phyloP scores from a whole-genome alignment of 208 protist species.

The Porcisia deanei region DNA sequence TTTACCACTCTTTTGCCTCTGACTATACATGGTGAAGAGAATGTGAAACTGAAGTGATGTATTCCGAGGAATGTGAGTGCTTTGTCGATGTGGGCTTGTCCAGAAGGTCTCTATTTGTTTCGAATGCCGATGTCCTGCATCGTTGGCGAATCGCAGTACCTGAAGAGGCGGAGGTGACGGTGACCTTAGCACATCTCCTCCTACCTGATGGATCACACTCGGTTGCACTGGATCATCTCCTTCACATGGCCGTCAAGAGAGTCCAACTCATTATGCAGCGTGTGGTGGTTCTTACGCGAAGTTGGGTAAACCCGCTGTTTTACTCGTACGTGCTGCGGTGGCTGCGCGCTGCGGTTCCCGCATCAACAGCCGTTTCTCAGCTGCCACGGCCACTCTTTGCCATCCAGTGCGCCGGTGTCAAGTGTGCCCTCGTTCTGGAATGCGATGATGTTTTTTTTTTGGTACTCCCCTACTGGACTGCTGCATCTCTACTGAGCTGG shows the following conservation, averaged over 20 bases:
- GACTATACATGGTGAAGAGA: too few species aligned
- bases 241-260: neutral
- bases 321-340: conserved; percentile 20
- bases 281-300: neutral
- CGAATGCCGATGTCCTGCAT: neutral
- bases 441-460: conserved; percentile 2
- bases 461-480: conserved; percentile 13
- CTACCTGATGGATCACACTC: neutral
- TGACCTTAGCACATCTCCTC: neutral
- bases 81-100: neutral
- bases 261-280: neutral
- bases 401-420: neutral
- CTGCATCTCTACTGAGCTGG: conserved; percentile 5
- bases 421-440: conserved; percentile 18
- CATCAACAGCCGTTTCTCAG: neutral
- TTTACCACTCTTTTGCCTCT: too few species aligned
- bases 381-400: conserved; percentile 11
- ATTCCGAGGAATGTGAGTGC: neutral
- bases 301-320: neutral
- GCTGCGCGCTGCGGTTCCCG: neutral
- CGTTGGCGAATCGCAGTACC: neutral
- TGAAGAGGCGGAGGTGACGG: neutral
- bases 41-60: neutral
- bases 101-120: neutral
- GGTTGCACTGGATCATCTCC: neutral